A percentile compares a stretch with the other conserved stretches of the same genome.
phyloP scores from a whole-genome alignment of 2,329 filamentous ascomycete species.

The Thielaviopsis musarum region DNA sequence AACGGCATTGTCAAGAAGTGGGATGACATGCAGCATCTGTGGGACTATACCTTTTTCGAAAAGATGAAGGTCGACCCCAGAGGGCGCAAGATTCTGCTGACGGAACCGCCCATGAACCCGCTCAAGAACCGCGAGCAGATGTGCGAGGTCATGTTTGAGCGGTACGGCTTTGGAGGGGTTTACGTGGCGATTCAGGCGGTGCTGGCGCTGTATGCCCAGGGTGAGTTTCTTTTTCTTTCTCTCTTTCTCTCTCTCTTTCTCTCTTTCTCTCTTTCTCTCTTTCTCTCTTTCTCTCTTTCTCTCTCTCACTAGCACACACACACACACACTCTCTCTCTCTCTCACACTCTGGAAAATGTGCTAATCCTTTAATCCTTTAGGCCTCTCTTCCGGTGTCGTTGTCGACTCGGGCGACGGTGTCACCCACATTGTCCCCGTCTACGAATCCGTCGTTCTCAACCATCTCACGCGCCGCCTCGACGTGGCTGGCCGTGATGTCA shows the following conservation, averaged over 20 bases:
- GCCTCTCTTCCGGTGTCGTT: constrained; percentile 84
- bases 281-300: neutral
- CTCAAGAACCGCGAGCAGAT: constrained; percentile 94
- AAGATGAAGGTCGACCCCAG: constrained; percentile 87
- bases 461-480: constrained; percentile 88
- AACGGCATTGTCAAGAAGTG: constrained; percentile 99
- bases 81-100: constrained; percentile 91
- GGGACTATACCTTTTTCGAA: constrained; percentile 97
- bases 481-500: constrained; percentile 91
- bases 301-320: too few relatives aligned
- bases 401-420: constrained; percentile 97
- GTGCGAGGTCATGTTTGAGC: constrained; percentile 98
- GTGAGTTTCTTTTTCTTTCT: constrained; percentile 28
- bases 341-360: too few relatives aligned
- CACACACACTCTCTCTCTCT: neutral
- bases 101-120: constrained; percentile 95
- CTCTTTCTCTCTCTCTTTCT: neutral
- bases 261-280: neutral
- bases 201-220: constrained; percentile 88
- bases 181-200: constrained; percentile 98
- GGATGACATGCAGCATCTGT: constrained; percentile 99
- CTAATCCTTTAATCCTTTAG: constrained; percentile 23
- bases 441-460: constrained; percentile 94
- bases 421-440: constrained; percentile 95
- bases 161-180: constrained; percentile 88